Conservation (phyloP, 192 early-diverging fungal species). For the Rhizoclosmatium globosum region DNA sequence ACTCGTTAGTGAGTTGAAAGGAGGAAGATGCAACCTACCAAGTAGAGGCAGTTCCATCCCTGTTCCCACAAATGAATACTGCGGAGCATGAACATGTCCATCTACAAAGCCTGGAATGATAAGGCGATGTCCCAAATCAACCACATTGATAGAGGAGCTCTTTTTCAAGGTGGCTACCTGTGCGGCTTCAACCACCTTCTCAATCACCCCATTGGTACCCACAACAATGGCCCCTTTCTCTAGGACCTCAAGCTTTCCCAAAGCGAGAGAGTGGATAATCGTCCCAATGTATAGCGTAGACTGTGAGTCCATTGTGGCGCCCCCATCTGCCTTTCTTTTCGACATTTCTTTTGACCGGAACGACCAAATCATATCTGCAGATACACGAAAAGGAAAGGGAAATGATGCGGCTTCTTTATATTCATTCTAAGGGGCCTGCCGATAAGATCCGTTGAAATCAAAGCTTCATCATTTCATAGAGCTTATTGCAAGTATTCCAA, state of each 20-base stretch:
- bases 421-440: too few relatives aligned
- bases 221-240: conserved; percentile 73
- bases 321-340: too few relatives aligned
- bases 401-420: too few relatives aligned
- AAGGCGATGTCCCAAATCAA: background rate
- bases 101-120: conserved; percentile 32
- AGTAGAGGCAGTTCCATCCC: conserved; percentile 92
- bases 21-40: conserved; percentile 74
- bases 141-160: background rate
- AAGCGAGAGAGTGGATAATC: conserved; percentile 70
- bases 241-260: conserved; percentile 73
- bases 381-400: too few relatives aligned
- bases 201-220: conserved; percentile 68
- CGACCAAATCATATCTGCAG: too few relatives aligned
- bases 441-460: too few relatives aligned
- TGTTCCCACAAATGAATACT: conserved; percentile 87
- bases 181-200: conserved; percentile 53
- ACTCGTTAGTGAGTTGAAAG: background rate
- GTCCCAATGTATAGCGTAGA: conserved; percentile 52
- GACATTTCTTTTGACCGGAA: too few relatives aligned
- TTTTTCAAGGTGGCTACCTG: background rate
- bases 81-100: conserved; percentile 89
- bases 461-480: conserved; percentile 8
- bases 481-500: conserved; percentile 19
- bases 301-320: too few relatives aligned